Evolutionary conservation across 2,329 filamentous ascomycete species (phyloP), one percentile per base, ranked within the genome.

Genomic region (Fusarium stilboides): DNA sequence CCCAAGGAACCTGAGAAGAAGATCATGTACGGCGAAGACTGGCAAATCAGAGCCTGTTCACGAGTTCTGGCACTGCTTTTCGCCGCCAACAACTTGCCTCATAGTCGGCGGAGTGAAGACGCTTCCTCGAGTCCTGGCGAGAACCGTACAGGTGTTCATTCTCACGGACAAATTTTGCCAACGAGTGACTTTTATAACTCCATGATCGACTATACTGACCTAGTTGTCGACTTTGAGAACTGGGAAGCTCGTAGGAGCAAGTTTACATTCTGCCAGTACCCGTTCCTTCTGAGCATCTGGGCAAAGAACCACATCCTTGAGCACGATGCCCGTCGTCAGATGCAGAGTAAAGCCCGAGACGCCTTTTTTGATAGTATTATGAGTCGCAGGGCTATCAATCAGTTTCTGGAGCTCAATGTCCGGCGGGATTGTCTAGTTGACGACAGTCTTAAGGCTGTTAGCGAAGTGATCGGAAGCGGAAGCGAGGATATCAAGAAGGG

Each of bases 311-410:
- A 91, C 69, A 95, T 97, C 46, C 84, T 97, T 73, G 94, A 97
- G 75, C 88, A 97, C 74, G 94, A 98, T 78, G 93, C 94, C 9
- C 89, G 91, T 66, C 88, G 94, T 9, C 94, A 97, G 78, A 97
- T 97, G 94, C 91, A 94, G 75, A 89, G 89, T 68, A 95, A 94
- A 77, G 94, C 94, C 12, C 87, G 94, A 50, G 93, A 97, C 76
- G 94, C 94, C 4, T 97, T 97, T 78, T 97, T 97, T 75, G 91
- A 94, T 77, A 95, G 92, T 76, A 94, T 98, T 70, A 86, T 97
- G 79, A 92, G 87, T 34, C 88, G 89, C 50, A 90, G 89, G 73
- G 88, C 86, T 31, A 88, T 94, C 55, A 93, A 92, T 61, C 92
- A 94, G 75, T 92, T 94, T 76, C 86, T 97, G 42, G 85, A 92